Evolutionary conservation across 306 rosid species (phyloP), one percentile per base, ranked within the genome.

Genomic region (barrel medic (Medicago truncatula)): DNA sequence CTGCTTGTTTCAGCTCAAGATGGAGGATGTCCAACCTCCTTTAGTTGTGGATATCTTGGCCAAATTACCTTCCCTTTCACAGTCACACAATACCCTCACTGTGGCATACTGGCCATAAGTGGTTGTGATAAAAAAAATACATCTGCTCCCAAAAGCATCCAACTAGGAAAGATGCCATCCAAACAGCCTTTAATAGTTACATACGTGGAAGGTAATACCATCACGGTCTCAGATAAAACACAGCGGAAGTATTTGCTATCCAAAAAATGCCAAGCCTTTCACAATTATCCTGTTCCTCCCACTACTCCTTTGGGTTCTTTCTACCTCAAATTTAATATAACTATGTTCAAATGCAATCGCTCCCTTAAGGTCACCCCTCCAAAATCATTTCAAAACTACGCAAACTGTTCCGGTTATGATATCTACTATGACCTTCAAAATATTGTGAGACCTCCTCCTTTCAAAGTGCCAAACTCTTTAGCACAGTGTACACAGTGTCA

Each of bases 21-120:
- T 1, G 28, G 2, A 50, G 31, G 13, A 25, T 80, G 84, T 68
- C 76, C 84, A 16, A 3, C 39, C 16, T 74, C 71, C 47, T 74
- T 58, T 8, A 18, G 16, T 1, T 80, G 83, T 58, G 79, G 79
- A 23, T 0, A 4, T 21, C 76, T 74, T 57, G 76, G 83, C 8
- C 6, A 0, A 0, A 23, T 80, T 47, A 38, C 0, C 25, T 80
- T 80, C 23, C 89, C 89, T 34, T 85, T 78, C 59, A 75, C 66
- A 25, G 57, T 12, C 76, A 12, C 58, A 8, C 17, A 40, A 8
- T 2, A 10, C 41, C 69, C 7, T 6, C 66, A 75, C 2, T 80
- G 91, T 31, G 90, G 91, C 23, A 0, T 77, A 2, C 56, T 70
- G n/a, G n/a, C 75, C 1, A 75, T 82, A 46, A 8, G 20, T 36